Percentiles rank a stretch among this genome's conserved stretches.
Conservation (phyloP, 805 yeast genomes). For the Barnettozyma siamensis region DNA sequence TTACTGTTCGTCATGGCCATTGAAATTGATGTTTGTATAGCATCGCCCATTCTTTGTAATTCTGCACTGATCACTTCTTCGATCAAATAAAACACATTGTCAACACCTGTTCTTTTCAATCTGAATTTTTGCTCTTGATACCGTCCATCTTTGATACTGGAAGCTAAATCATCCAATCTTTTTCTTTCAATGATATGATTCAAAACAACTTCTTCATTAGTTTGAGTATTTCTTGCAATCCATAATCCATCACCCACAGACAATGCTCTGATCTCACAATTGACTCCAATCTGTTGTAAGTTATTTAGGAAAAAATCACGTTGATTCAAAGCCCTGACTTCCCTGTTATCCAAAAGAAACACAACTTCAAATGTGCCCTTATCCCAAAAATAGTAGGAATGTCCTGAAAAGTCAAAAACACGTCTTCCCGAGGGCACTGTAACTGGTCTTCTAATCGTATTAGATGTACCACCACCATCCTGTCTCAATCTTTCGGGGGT, state of each 20-base stretch:
- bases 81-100: conserved; percentile 65
- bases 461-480: too few relatives aligned
- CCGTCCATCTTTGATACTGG: conserved; percentile 82
- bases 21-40: conserved; percentile 72
- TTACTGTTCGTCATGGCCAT: conserved; percentile 58
- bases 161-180: conserved; percentile 76
- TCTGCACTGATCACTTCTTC: conserved; percentile 63
- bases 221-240: conserved; percentile 65
- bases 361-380: conserved; percentile 52
- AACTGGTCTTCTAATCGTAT: conserved; percentile 1
- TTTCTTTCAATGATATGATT: conserved; percentile 89
- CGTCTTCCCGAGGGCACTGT: conserved; percentile 5
- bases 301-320: conserved; percentile 63
- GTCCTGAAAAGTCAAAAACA: conserved; percentile 1
- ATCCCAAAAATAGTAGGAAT: conserved; percentile 47
- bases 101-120: conserved; percentile 60
- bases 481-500: conserved; percentile 19
- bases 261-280: conserved; percentile 49
- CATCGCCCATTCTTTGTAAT: conserved; percentile 45
- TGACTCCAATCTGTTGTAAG: conserved; percentile 42
- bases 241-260: conserved; percentile 86
- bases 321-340: conserved; percentile 61
- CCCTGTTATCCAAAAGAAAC: conserved; percentile 75
- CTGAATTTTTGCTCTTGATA: conserved; percentile 83
- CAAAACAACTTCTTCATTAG: conserved; percentile 60